These are phyloP conservation scores for Ophiostoma angusticollis DNA, from an alignment of 2,329 filamentous ascomycete species.

Conservation along the genomic window DNA sequence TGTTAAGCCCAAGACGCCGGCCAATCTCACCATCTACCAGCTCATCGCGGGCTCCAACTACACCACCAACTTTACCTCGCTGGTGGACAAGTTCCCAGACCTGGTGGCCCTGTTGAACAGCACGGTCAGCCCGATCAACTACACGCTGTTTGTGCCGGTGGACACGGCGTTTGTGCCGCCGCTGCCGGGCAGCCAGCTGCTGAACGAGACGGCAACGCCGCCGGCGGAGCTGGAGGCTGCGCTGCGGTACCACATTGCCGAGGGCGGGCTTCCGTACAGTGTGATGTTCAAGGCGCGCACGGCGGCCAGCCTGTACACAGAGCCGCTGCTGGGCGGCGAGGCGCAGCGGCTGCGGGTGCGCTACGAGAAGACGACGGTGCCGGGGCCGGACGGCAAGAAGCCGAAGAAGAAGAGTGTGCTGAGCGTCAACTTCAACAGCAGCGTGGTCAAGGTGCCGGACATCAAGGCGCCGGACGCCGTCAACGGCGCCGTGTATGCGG, in stretches of 20 bases:
- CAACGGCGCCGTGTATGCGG: conserved; percentile 70
- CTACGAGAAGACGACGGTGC: conserved; percentile 37
- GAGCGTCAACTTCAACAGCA: conserved; percentile 67
- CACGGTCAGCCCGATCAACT: conserved; percentile 49
- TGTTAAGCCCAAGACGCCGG: conserved; percentile 24
- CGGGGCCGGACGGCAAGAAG: no score
- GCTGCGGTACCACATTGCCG: conserved; percentile 62
- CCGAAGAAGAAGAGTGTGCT: no score
- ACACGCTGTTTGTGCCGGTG: conserved; percentile 70
- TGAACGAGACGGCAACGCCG: conserved; percentile 51
- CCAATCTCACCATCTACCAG: conserved; percentile 67
- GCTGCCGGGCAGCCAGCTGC: conserved; percentile 26
- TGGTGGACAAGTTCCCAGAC: conserved; percentile 61
- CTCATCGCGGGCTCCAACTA: conserved; percentile 63
- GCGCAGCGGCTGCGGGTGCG: conserved; percentile 62
- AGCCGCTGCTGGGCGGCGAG: conserved; percentile 45
- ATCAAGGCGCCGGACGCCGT: conserved; percentile 61
- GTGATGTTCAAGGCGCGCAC: conserved; percentile 60
- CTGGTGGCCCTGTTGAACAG: conserved; percentile 62
- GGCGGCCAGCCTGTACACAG: conserved; percentile 54
- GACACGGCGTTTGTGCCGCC: conserved; percentile 64
- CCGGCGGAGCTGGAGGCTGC: conserved; percentile 52
- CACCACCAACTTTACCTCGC: conserved; percentile 61
- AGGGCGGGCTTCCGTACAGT: conserved; percentile 52
- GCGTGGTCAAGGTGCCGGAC: conserved; percentile 55